A percentile compares a stretch with the other conserved stretches of the same genome.
Conservation (phyloP, 2,329 filamentous ascomycete genomes). For the Calonectria multiphialidica region DNA sequence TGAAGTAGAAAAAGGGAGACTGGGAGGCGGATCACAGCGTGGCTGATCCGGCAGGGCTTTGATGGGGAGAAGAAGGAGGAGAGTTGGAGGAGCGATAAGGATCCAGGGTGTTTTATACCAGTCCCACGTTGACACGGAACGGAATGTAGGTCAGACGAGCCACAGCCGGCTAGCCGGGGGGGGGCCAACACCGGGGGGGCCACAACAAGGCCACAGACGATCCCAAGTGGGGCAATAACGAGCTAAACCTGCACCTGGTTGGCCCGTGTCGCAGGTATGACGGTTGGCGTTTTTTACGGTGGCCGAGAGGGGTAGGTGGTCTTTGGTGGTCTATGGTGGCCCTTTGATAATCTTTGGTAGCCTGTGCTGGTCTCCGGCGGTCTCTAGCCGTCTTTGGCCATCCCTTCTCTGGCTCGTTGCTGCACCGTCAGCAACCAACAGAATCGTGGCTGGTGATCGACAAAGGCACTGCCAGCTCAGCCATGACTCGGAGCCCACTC, state of each 20-base stretch:
- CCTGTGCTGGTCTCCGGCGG: too few species aligned
- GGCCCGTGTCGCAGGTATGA: too few species aligned
- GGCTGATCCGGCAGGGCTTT: conserved; percentile 28
- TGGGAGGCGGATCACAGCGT: conserved; percentile 11
- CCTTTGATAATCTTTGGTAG: too few species aligned
- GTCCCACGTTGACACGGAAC: not conserved
- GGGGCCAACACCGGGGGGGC: too few species aligned
- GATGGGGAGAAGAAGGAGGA: conserved; percentile 16
- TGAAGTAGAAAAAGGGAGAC: not conserved
- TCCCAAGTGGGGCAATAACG: not conserved
- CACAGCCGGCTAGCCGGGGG: not conserved
- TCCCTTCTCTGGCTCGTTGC: too few species aligned
- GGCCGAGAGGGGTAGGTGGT: not conserved
- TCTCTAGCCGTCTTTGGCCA: too few species aligned
- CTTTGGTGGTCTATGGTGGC: not conserved
- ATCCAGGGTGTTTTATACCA: conserved; percentile 34
- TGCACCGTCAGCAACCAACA: not conserved
- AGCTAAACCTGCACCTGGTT: not conserved
- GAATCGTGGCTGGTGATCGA: not conserved
- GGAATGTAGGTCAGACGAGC: not conserved
- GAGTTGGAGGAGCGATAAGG: not conserved
- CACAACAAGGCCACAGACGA: not conserved
- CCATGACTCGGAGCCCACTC: not conserved
- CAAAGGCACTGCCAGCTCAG: not conserved
- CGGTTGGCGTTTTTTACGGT: not conserved